phyloP scores from a whole-genome alignment of 805 yeast genomes.

The Lachancea lanzarotensis region DNA sequence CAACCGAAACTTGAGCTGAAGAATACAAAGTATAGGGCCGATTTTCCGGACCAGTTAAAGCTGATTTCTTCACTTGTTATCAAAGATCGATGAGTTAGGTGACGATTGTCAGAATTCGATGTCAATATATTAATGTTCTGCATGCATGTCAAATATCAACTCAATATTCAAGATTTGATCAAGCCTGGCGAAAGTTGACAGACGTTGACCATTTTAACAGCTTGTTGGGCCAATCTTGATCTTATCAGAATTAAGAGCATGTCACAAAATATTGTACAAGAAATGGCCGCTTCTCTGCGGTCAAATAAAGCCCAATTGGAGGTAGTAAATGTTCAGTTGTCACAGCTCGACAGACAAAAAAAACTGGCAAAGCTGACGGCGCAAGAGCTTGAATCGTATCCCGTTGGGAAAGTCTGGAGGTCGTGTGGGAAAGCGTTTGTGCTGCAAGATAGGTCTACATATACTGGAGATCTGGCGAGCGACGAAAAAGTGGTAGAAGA shows the following conservation, averaged over 20 bases:
- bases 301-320: conserved; percentile 26
- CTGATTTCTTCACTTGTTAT: neutral
- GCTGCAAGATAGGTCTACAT: conserved; percentile 34
- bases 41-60: no score
- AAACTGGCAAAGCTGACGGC: conserved; percentile 51
- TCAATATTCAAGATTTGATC: no score
- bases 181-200: no score
- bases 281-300: conserved; percentile 26
- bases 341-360: conserved; percentile 28
- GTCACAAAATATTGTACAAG: conserved; percentile 12
- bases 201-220: neutral
- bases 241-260: neutral
- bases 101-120: no score
- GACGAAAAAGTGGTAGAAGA: conserved; percentile 54
- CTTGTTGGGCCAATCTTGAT: no score
- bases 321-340: conserved; percentile 26
- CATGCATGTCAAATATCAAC: no score
- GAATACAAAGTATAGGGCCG: no score
- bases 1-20: no score
- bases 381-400: conserved; percentile 46
- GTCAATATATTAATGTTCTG: no score
- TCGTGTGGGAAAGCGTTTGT: conserved; percentile 78
- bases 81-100: neutral
- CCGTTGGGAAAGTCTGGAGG: conserved; percentile 61
- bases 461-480: conserved; percentile 41